phyloP scores from a whole-genome alignment of 805 yeast genomes.

The Pichia scutulata region DNA sequence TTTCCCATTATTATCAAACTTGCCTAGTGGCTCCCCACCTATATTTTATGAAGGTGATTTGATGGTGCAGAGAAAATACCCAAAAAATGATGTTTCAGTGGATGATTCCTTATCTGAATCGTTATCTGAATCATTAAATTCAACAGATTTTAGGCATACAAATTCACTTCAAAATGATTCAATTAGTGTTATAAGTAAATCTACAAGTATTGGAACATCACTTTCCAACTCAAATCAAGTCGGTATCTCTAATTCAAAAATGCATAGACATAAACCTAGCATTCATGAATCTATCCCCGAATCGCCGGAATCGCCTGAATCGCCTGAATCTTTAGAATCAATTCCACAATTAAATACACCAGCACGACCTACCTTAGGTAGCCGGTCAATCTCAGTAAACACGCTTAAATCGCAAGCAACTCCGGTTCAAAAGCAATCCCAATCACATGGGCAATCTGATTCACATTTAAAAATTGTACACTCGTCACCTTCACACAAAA shows the following conservation, averaged over 20 bases:
- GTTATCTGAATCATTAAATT: not conserved
- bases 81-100: not conserved
- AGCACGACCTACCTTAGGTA: not conserved
- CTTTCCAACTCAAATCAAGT: not conserved
- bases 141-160: not conserved
- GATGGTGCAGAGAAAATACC: not conserved
- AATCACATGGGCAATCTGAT: not conserved
- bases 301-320: not conserved
- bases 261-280: not conserved
- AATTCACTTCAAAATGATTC: not conserved
- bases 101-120: not conserved
- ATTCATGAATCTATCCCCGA: not conserved
- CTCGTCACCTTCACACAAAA: not conserved
- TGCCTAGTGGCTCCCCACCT: not conserved
- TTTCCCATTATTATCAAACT: not conserved
- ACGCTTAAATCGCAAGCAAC: not conserved
- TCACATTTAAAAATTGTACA: not conserved
- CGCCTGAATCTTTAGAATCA: not conserved
- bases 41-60: not conserved
- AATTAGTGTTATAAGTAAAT: not conserved
- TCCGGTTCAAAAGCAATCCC: not conserved
- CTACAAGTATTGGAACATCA: not conserved
- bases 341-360: not conserved
- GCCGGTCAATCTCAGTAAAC: not conserved
- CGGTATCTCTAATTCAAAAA: not conserved